A percentile compares a stretch with the other conserved stretches of the same genome.
Evolutionary conservation across 495 filamentous ascomycete genomes (phyloP).

Genomic region (Alectoria sarmentosa): DNA sequence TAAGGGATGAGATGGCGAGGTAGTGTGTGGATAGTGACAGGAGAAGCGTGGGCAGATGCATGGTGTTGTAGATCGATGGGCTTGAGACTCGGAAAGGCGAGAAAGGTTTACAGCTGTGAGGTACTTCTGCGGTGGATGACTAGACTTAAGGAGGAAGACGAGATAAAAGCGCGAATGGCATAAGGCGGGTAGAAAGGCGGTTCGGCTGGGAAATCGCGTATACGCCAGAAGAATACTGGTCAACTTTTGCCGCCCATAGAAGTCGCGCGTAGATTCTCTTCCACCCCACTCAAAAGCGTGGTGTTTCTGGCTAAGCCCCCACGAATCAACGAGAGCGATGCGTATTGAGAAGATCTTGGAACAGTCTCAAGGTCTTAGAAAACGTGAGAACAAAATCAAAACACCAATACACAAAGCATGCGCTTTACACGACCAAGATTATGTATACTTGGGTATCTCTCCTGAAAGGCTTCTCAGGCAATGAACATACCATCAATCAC

Average conservation of each 20-base stretch:
- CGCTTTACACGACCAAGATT: too few species aligned
- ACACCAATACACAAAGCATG: too few species aligned
- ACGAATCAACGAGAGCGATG: too few species aligned
- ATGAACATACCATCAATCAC: too few species aligned
- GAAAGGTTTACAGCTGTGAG: not conserved
- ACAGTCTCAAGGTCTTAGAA: too few species aligned
- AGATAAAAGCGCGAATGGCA: not conserved
- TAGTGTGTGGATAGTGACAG: not conserved
- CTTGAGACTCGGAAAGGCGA: not conserved
- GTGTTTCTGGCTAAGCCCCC: too few species aligned
- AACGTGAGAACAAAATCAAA: too few species aligned
- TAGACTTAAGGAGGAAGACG: not conserved
- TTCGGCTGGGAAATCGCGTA: not conserved
- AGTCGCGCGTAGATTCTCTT: not conserved
- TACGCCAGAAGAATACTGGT: not conserved
- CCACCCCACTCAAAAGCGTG: not conserved
- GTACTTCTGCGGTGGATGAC: not conserved
- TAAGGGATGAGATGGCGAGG: not conserved
- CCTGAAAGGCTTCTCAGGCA: too few species aligned
- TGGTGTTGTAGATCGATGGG: not conserved
- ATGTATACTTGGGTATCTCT: too few species aligned
- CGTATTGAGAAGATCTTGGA: too few species aligned
- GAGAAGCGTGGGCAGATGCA: not conserved
- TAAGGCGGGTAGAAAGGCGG: not conserved
- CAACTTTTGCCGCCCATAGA: not conserved